Evolutionary conservation across 352 stramenopile genomes (phyloP), one percentile per base, ranked within the genome.

Genomic region (Thraustochytrium sp.): DNA sequence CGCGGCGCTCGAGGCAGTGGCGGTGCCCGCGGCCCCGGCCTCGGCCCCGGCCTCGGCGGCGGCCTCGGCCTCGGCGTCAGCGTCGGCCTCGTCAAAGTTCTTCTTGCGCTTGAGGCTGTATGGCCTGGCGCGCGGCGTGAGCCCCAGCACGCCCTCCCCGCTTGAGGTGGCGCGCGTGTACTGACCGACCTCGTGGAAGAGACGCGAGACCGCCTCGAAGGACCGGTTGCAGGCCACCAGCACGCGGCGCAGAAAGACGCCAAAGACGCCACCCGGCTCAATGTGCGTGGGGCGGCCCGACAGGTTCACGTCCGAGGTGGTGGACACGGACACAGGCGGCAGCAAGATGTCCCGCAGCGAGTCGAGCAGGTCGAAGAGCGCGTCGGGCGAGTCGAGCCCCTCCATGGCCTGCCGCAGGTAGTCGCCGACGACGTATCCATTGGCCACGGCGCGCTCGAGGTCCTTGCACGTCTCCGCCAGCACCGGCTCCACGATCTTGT

Each of bases 261-360:
- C 85, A 86, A 88, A 88, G 29, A 88, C 63, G 49, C 84, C 85
- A 44, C 83, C 64, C 29, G 84, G 42, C 65, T 42, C 82, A 26
- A 88, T 61, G 77, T 87, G 48, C 77, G 76, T 85, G 18, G 85
- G 68, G 11, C 68, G 13, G 9, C 68, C 68, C 0, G 68, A 80
- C 42, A 48, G 23, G 38, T 80, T 53, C 48, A 64, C 68, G 51
- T 80, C 68, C n/a, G 46, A 46, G n/a, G 68, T 53, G 53, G 44
- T 80, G 5, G 68, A 55, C 29, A 51, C 34, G 37, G 68, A 8
- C 9, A 9, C 11, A 5, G 68, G 31, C 31, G 68, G 68, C 34
- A 80, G 42, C 42, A 80, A 44, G 34, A 80, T 72, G 13, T 80
- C 68, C 5, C 68, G 46, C 46, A 80, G 68, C 13, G 42, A 80